Evolutionary conservation across 2,329 filamentous ascomycete species (phyloP), one percentile per base, ranked within the genome.

Genomic region (Monosporascus cannonballus): DNA sequence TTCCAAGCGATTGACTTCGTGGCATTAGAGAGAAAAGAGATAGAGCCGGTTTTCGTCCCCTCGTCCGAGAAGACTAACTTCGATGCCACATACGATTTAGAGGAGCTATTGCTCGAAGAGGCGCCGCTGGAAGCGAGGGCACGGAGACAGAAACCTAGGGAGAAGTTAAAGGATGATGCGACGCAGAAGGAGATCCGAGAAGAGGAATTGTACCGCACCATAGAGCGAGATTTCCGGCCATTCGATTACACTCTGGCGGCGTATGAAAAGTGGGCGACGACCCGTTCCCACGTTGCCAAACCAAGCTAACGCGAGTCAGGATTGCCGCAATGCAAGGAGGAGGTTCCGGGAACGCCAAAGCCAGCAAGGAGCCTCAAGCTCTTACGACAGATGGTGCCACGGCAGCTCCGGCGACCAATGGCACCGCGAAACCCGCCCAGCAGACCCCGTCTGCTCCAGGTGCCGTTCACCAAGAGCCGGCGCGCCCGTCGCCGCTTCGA

Each of bases 21-120:
- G 15, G 85, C 86, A 0, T 73, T 99, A 37, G 90, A 96, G 67
- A 78, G 84, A 58, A 97, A 96, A 68, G 85, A 91, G 65, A 85
- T 97, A 45, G 86, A 92, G 61, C 94, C 94, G 0, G 84, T 97
- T 3, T 99, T 99, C 68, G 82, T 88, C 20, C 94, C 94, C 0
- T 96, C 93, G 0, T 92, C 90, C 52, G 94, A 97, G 48, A 99
- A 99, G 79, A 97, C 94, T 3, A 99, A 99, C 69, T 99, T 99
- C 61, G 94, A 99, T 70, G 94, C 94, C 4, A 99, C 94, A 1
- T 97, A 99, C 67, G 94, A 99, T 69, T 74, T 99, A 49, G 94
- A 99, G 67, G 94, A 99, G 69, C 71, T 99, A 20, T 73, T 99
- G 2, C 72, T 99, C 45, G 94, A 99, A 70, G 94, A 99, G 68